Conservation (phyloP, 2,329 filamentous ascomycete species). For the Fusarium sp. region DNA sequence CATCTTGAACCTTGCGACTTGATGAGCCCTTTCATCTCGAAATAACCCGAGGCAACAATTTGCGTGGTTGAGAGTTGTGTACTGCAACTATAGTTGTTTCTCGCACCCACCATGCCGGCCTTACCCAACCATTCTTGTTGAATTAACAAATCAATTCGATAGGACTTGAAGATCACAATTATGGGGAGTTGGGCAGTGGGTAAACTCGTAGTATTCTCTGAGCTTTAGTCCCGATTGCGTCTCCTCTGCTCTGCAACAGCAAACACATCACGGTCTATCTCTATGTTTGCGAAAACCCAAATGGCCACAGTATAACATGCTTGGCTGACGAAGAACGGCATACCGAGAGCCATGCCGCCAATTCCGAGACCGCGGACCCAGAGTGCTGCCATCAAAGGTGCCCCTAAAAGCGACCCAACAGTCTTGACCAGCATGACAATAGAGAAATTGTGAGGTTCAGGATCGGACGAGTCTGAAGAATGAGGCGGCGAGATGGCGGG, state of each 20-base stretch:
- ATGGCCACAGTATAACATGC: constrained; percentile 40
- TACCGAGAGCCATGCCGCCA: constrained; percentile 46
- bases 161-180: too few species aligned
- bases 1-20: not conserved
- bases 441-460: constrained; percentile 59
- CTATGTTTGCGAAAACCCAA: constrained; percentile 7
- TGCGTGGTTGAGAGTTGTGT: accelerated
- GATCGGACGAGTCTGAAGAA: constrained; percentile 28
- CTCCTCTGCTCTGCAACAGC: not conserved
- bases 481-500: constrained; percentile 48
- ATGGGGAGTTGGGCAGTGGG: accelerated
- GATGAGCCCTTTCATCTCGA: not conserved
- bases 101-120: not conserved
- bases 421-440: constrained; percentile 65
- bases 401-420: constrained; percentile 59
- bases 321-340: constrained; percentile 44
- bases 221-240: not conserved
- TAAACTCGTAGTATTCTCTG: too few species aligned
- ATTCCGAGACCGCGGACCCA: constrained; percentile 60
- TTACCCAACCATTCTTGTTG: too few species aligned
- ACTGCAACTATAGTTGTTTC: not conserved
- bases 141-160: not conserved
- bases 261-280: not conserved
- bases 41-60: not conserved
- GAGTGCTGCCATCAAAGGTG: constrained; percentile 59